Evolutionary conservation across 768 basidiomycete species (phyloP).

Genomic region (Exidia glandulosa): DNA sequence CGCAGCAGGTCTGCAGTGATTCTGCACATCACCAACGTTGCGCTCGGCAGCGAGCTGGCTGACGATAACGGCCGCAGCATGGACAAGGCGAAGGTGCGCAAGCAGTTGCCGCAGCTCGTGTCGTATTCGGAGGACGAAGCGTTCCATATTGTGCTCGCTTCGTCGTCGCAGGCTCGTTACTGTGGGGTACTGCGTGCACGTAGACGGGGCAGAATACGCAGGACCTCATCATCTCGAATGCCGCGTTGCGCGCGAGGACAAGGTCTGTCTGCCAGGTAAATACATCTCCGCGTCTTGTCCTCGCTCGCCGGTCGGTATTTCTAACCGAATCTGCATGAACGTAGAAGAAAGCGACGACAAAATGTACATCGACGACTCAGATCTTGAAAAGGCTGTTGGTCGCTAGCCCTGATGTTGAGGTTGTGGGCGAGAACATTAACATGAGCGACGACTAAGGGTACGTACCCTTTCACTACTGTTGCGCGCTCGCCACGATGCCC

Average conservation of each 20-base stretch:
- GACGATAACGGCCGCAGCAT: constrained; percentile 51
- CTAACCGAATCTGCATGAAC: too few relatives aligned
- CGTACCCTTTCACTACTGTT: too few relatives aligned
- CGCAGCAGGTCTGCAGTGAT: constrained; percentile 59
- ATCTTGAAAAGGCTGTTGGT: too few relatives aligned
- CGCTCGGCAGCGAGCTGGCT: constrained; percentile 61
- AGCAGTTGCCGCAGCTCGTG: constrained; percentile 11
- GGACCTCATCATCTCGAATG: constrained; percentile 66
- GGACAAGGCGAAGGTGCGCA: constrained; percentile 52
- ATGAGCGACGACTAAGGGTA: too few relatives aligned
- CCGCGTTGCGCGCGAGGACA: constrained; percentile 69
- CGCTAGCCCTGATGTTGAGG: too few relatives aligned
- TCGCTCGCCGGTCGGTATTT: too few relatives aligned
- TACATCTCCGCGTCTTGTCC: constrained; percentile 63
- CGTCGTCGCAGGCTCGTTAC: background rate
- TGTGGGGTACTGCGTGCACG: background rate
- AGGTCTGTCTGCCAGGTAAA: constrained; percentile 73
- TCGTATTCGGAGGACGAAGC: constrained; percentile 20
- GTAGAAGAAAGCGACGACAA: too few relatives aligned
- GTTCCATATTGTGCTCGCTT: constrained; percentile 64
- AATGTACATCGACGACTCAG: too few relatives aligned
- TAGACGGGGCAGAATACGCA: constrained; percentile 70
- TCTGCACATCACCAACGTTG: constrained; percentile 71
- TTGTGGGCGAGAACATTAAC: too few relatives aligned
- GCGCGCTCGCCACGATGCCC: too few relatives aligned